Percentiles rank a stretch among this genome's conserved stretches.
Evolutionary conservation across 306 rosid genomes (phyloP).

Genomic region (Ammopiptanthus mongolicus): DNA sequence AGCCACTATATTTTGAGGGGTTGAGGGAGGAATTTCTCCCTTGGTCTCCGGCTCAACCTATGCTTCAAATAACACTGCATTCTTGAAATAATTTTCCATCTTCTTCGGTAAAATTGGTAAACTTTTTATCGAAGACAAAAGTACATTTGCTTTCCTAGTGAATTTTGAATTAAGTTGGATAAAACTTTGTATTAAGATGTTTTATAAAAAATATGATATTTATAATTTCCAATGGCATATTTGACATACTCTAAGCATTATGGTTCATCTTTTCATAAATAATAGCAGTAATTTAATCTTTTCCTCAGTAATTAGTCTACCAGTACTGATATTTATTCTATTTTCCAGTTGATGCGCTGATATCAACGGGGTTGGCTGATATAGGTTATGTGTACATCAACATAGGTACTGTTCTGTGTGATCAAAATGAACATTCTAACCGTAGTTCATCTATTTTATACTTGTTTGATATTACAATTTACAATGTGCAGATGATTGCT

Average conservation of each 20-base stretch:
- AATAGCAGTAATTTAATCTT: background rate
- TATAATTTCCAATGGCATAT: background rate
- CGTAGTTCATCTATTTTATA: background rate
- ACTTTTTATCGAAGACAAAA: background rate
- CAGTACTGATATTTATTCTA: slow-evolving; percentile 22
- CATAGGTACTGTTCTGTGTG: slow-evolving; percentile 56
- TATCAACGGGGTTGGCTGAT: slow-evolving; percentile 82
- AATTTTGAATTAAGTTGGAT: background rate
- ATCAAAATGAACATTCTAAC: slow-evolving; percentile 10
- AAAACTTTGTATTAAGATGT: background rate
- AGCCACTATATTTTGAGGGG: background rate
- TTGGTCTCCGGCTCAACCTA: background rate
- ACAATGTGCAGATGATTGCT: slow-evolving; percentile 85
- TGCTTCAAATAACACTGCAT: background rate
- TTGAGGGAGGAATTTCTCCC: background rate
- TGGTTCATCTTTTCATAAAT: background rate
- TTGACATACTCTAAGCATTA: background rate
- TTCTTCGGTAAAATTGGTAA: background rate
- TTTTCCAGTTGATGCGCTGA: slow-evolving; percentile 87
- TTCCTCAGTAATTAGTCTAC: background rate
- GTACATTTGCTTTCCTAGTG: background rate
- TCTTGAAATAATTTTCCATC: background rate
- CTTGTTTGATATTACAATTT: slow-evolving; percentile 17
- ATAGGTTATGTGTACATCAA: slow-evolving; percentile 78
- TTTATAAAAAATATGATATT: background rate